Evolutionary conservation across 495 filamentous ascomycete species (phyloP), one percentile per base, ranked within the genome.

Genomic region (Terfezia boudieri): DNA sequence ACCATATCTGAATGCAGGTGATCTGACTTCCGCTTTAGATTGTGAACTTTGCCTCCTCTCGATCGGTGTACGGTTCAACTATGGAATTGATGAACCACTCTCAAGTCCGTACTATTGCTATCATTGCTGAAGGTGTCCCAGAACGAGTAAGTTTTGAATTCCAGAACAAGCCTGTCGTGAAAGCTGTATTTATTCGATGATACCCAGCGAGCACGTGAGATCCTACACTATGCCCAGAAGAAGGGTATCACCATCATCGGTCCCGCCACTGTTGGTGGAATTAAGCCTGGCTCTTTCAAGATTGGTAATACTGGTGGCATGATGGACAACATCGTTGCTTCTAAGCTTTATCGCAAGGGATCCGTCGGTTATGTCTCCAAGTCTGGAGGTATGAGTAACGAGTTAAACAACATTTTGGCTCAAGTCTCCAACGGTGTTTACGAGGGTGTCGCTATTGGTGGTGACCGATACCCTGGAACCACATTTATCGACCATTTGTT

Each of bases 291-390:
- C 71, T 81, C 83, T 66, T 98, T 84, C 80, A 98, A 96, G 80
- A 98, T 98, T 59, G 90, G 90, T 70, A 98, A 98, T 77, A 98
- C 90, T 59, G 90, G 90, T 78, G 90, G 90, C 71, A 98, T 98
- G 90, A 98, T 98, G 90, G 90, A 98, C 78, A 98, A 98, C 78
- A 98, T 98, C 64, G 90, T 98, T 56, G 88, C 90, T 61, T 96
- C 92, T 71, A 98, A 96, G 80, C 85, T 98, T 52, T 98, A 98
- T 80, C 90, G 90, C 71, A 86, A 85, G 71, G 90, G 90, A 62
- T 96, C 92, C 53, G 88, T 98, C 58, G 90, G 84, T 64, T 98
- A 98, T 69, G 90, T 98, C 69, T 96, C 92, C 75, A 98, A 98
- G 76, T 98, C 90, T 50, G 90, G 90, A 66, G 90, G 90, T 76